Evolutionary conservation across 2,329 filamentous ascomycete species (phyloP), one percentile per base, ranked within the genome.

Genomic region (Aspergillus glaucus): DNA sequence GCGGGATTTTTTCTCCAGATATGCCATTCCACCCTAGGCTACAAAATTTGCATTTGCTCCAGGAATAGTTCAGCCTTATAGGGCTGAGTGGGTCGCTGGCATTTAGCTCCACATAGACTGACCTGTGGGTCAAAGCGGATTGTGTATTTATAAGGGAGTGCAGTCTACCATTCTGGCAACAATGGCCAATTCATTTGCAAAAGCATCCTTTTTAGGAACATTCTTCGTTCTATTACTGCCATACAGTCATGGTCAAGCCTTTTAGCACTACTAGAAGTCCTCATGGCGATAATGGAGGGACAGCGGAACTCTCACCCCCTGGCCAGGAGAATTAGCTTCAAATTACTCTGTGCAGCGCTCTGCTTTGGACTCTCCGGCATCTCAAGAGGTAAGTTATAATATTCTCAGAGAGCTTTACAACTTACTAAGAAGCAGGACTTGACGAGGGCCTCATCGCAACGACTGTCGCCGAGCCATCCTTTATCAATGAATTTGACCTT

Each of bases 381-480:
- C 44, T 50, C 52, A 19, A 49, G 54, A 50, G 54, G 54, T 55
- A 44, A 12, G 44, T 46, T 10, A 15, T 14, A 39, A 2, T 15
- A 3, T 6, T 44, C 14, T 21, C 17, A 6, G 24, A 8, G 15
- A 44, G 36, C 5, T 12, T 26, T 21, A 21, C 7, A 30, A 10
- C 9, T 8, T 17, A 19, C 41, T 47, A 43, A 47, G 8, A 24
- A 42, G 22, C 19, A 54, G 57, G 57, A 10, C 48, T 57, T 2
- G 57, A 61, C 19, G 57, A 61, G 24, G 58, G 55, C 10, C 49
- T 59, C 10, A 58, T 58, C 43, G 50, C 57, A 5, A 60, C 49
- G 14, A 58, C 55, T 3, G 55, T 59, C 5, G 53, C 53, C 2
- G 45, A 58, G 2, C 45, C 49, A 8, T 58, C 58, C 3, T 58